Conservation (phyloP, 2,329 filamentous ascomycete species). For the Neonectria punicea region DNA sequence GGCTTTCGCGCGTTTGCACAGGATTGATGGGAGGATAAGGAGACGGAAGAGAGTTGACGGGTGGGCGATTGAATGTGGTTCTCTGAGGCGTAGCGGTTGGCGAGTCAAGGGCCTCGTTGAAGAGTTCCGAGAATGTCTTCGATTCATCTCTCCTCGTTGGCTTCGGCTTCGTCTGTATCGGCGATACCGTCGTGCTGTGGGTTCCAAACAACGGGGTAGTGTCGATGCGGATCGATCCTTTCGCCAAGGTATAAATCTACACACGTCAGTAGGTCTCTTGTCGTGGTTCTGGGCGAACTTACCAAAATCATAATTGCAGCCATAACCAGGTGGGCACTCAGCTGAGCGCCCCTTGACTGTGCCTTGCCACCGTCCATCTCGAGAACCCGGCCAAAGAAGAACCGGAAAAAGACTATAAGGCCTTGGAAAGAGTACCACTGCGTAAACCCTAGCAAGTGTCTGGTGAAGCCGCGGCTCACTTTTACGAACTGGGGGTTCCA, state of each 20-base stretch:
- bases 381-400: constrained; percentile 57
- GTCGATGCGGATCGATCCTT: constrained; percentile 63
- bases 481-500: constrained; percentile 77
- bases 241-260: constrained; percentile 58
- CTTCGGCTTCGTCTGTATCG: constrained; percentile 36
- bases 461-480: constrained; percentile 67
- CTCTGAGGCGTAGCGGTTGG: constrained; percentile 25
- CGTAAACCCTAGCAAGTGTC: constrained; percentile 67
- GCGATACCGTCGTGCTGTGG: constrained; percentile 36
- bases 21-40: constrained; percentile 33
- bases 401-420: constrained; percentile 66
- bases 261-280: constrained; percentile 34
- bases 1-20: constrained; percentile 13
- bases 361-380: constrained; percentile 53
- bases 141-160: constrained; percentile 45
- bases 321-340: constrained; percentile 66
- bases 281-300: constrained; percentile 43
- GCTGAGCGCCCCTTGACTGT: constrained; percentile 52
- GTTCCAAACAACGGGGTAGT: constrained; percentile 63
- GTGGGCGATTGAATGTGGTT: constrained; percentile 20
- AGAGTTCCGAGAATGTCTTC: constrained; percentile 56
- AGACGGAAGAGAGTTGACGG: constrained; percentile 32
- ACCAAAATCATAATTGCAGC: constrained; percentile 64
- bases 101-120: constrained; percentile 49
- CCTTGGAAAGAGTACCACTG: constrained; percentile 75